A percentile compares a stretch with the other conserved stretches of the same genome.
Conservation (phyloP, 73 alveolate genomes). For the Symbiodinium natans region DNA sequence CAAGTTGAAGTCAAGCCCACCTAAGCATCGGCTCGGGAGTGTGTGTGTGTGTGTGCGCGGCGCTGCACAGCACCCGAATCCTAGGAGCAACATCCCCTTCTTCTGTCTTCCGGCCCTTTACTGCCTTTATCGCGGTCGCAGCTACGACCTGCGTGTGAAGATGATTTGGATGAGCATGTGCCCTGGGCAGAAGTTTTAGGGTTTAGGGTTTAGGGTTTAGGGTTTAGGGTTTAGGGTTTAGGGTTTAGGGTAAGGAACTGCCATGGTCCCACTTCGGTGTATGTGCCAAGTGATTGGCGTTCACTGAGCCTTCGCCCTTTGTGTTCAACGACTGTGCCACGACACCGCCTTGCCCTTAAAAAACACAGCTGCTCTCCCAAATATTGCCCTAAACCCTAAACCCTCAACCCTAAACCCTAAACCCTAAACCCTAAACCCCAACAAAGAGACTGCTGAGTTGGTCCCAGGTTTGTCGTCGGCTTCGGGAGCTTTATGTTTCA, state of each 20-base stretch:
- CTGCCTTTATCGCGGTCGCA: constrained; percentile 43
- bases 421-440: neutral
- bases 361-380: too few species aligned
- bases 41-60: too few species aligned
- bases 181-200: neutral
- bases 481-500: constrained; percentile 85
- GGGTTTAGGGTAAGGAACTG: too few species aligned
- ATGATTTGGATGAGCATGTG: neutral
- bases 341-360: too few species aligned
- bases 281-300: too few species aligned
- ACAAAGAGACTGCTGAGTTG: neutral
- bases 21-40: too few species aligned
- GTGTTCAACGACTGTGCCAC: too few species aligned
- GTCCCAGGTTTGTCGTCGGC: constrained; percentile 52
- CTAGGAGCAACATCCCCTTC: constrained; percentile 50
- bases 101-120: constrained; percentile 58
- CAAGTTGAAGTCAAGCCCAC: too few species aligned
- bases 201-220: neutral
- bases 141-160: constrained; percentile 50
- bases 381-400: neutral
- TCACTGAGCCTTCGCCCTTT: too few species aligned
- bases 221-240: too few species aligned
- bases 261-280: too few species aligned
- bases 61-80: too few species aligned
- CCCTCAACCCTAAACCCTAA: neutral